A percentile compares a stretch with the other conserved stretches of the same genome.
These are phyloP conservation scores for Ormosia emarginata DNA, from an alignment of 306 rosid genomes.

Conservation along the genomic window DNA sequence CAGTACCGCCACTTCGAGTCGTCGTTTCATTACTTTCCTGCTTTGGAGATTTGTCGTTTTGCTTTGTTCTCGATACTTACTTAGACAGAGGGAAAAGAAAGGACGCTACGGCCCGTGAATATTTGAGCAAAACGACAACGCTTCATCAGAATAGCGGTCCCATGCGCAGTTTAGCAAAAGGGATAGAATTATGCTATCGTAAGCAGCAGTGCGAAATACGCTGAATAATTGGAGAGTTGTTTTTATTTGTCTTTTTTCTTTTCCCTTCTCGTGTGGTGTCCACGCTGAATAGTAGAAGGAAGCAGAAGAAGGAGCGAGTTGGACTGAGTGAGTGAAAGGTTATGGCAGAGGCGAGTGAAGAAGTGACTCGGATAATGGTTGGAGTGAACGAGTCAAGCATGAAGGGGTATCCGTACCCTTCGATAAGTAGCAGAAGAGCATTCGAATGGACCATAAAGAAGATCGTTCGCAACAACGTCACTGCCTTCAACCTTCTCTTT, in stretches of 20 bases:
- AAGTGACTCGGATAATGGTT: constrained; percentile 63
- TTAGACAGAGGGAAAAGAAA: no score
- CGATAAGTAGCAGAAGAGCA: constrained; percentile 86
- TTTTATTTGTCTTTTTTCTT: not conserved
- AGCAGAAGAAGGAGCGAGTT: not conserved
- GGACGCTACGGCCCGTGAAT: not conserved
- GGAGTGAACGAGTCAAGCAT: constrained; percentile 91
- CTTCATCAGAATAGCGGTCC: not conserved
- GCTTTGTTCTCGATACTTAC: not conserved
- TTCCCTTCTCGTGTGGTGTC: no score
- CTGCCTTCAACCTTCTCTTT: constrained; percentile 67
- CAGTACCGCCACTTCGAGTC: not conserved
- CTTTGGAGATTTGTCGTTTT: not conserved
- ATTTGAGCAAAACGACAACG: not conserved
- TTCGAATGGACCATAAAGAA: constrained; percentile 84
- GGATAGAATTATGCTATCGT: not conserved
- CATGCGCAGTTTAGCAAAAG: constrained; percentile 15
- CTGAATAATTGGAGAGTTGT: not conserved
- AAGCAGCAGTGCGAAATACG: not conserved
- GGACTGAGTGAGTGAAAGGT: not conserved
- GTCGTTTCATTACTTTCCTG: not conserved
- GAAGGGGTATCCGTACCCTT: constrained; percentile 82
- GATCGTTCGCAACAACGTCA: constrained; percentile 66
- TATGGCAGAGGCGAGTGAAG: constrained; percentile 18
- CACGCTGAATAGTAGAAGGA: no score